A percentile compares a stretch with the other conserved stretches of the same genome.
phyloP scores from a whole-genome alignment of 2,329 filamentous ascomycete species.

The Alternaria consortialis region DNA sequence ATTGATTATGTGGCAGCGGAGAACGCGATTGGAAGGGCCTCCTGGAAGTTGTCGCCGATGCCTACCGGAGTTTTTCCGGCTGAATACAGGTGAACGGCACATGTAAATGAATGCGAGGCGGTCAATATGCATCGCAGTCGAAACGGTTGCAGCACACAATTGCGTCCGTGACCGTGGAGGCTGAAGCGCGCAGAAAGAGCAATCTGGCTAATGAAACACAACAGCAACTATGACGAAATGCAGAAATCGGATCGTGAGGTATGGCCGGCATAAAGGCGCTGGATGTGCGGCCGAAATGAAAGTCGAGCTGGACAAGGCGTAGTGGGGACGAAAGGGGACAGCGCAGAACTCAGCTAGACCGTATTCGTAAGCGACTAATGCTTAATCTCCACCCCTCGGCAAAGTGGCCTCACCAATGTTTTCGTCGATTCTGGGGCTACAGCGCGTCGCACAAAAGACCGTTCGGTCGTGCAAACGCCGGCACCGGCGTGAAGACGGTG shows the following conservation, averaged over 20 bases:
- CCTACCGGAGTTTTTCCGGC: constrained; percentile 19
- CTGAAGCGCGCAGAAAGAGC: constrained; percentile 7
- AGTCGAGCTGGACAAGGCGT: constrained; percentile 17
- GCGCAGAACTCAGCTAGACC: constrained; percentile 18
- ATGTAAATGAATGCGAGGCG: constrained; percentile 20
- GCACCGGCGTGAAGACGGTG: constrained; percentile 7
- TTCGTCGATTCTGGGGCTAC: constrained; percentile 26
- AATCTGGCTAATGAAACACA: not conserved
- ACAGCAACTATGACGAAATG: constrained; percentile 17
- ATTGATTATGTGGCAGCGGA: constrained; percentile 13
- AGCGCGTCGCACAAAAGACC: constrained; percentile 16
- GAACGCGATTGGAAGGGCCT: constrained; percentile 15
- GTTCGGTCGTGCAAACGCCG: constrained; percentile 15
- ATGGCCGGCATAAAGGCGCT: constrained; percentile 9
- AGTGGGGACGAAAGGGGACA: constrained; percentile 18
- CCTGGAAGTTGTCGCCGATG: constrained; percentile 11
- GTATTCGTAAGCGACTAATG: constrained; percentile 14
- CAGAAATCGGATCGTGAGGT: constrained; percentile 12
- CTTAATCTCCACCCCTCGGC: constrained; percentile 30
- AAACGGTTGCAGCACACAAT: not conserved
- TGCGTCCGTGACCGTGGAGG: constrained; percentile 4
- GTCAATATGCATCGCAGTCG: constrained; percentile 7
- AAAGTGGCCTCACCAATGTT: constrained; percentile 16
- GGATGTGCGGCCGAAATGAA: constrained; percentile 37
- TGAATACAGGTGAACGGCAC: constrained; percentile 22